Evolutionary conservation across 2,329 filamentous ascomycete genomes (phyloP).

Genomic region (Plectosphaerella sp.): DNA sequence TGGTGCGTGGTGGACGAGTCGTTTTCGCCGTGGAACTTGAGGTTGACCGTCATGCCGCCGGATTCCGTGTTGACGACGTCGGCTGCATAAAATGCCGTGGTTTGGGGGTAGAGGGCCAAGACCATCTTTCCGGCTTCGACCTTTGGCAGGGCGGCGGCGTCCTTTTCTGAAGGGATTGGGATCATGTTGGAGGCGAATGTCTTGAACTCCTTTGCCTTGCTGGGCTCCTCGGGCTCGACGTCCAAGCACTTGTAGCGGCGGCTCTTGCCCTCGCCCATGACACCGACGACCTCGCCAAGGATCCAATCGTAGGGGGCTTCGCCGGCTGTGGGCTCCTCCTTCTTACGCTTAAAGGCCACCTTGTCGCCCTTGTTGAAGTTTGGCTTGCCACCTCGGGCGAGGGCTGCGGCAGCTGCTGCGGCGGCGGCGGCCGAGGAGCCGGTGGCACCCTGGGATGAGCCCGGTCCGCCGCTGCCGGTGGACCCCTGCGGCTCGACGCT

Average conservation of each 20-base stretch:
- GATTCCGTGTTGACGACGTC: conserved; percentile 69
- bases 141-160: conserved; percentile 47
- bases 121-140: conserved; percentile 68
- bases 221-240: conserved; percentile 68
- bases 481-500: conserved; percentile 50
- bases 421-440: conserved; percentile 12
- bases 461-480: conserved; percentile 28
- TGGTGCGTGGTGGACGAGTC: conserved; percentile 69
- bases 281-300: conserved; percentile 71
- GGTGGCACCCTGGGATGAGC: conserved; percentile 4
- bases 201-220: conserved; percentile 63
- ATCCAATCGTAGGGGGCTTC: conserved; percentile 59
- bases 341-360: conserved; percentile 62
- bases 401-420: conserved; percentile 9
- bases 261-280: conserved; percentile 72
- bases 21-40: conserved; percentile 79
- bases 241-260: conserved; percentile 77
- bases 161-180: conserved; percentile 58
- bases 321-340: conserved; percentile 33
- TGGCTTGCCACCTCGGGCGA: conserved; percentile 34
- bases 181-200: conserved; percentile 74
- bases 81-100: conserved; percentile 81
- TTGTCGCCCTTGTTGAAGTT: conserved; percentile 58
- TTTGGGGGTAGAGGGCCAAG: conserved; percentile 75
- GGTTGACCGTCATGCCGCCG: conserved; percentile 46